These are phyloP conservation scores for Fomitopsis palustris DNA, from an alignment of 1,284 basidiomycete genomes.

Conservation along the genomic window DNA sequence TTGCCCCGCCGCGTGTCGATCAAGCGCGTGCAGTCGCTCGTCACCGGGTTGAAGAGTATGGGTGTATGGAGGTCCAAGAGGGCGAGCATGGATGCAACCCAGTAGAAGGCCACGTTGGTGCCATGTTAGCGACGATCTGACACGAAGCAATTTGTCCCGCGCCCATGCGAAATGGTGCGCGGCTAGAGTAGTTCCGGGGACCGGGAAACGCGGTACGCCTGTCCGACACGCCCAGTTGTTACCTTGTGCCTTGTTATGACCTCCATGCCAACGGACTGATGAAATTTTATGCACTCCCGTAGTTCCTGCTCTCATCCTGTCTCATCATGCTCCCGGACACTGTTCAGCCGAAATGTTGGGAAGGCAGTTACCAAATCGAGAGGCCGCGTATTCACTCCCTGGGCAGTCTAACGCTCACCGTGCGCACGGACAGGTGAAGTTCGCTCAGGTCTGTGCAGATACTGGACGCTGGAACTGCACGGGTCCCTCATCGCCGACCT, in stretches of 20 bases:
- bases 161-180: not conserved
- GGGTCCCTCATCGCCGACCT: conserved; percentile 6
- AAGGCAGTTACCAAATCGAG: not conserved
- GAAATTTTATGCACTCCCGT: not conserved
- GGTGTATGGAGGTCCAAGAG: conserved; percentile 1
- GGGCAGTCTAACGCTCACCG: no score
- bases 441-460: not conserved
- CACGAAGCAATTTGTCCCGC: not conserved
- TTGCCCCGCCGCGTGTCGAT: conserved; percentile 1
- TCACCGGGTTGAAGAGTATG: not conserved
- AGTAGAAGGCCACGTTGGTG: not conserved
- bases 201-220: not conserved
- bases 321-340: not conserved
- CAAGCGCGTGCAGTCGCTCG: not conserved
- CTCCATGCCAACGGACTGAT: not conserved
- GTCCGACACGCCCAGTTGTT: not conserved
- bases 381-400: not conserved
- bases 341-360: not conserved
- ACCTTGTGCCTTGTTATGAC: not conserved
- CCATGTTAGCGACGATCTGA: not conserved
- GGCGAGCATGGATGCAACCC: not conserved
- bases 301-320: not conserved
- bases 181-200: not conserved
- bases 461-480: conserved; percentile 13
- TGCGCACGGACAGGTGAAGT: not conserved